Evolutionary conservation across 1,284 basidiomycete species (phyloP).

Genomic region (Laetiporus sulphureus): DNA sequence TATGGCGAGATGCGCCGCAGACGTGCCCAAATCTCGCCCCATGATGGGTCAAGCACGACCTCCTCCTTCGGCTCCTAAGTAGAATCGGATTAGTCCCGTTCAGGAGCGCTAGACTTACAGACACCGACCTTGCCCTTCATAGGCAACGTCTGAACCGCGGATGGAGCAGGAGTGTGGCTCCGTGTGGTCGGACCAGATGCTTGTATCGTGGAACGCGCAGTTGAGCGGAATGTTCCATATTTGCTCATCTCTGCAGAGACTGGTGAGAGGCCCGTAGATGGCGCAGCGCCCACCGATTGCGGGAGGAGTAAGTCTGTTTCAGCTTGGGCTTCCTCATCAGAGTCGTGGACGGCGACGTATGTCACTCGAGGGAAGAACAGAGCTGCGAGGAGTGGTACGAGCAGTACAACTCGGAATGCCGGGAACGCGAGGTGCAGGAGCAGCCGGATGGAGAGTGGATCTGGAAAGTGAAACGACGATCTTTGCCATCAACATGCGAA

Average conservation of each 20-base stretch:
- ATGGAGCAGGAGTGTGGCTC: slow-evolving; percentile 55
- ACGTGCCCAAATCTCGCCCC: slow-evolving; percentile 54
- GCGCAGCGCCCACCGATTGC: slow-evolving; percentile 32
- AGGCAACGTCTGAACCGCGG: slow-evolving; percentile 23
- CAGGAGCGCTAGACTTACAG: background rate
- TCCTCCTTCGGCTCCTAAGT: slow-evolving; percentile 45
- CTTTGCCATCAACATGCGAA: background rate
- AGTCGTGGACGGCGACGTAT: slow-evolving; percentile 44
- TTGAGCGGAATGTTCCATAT: slow-evolving; percentile 66
- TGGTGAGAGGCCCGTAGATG: slow-evolving; percentile 42
- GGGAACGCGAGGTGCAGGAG: slow-evolving; percentile 59
- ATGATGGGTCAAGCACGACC: slow-evolving; percentile 56
- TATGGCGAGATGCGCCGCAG: slow-evolving; percentile 66
- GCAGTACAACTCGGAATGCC: slow-evolving; percentile 55
- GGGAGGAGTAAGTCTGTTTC: slow-evolving; percentile 48
- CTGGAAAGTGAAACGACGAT: slow-evolving; percentile 13
- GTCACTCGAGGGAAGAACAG: slow-evolving; percentile 52
- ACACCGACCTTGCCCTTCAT: slow-evolving; percentile 25
- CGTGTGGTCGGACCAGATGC: slow-evolving; percentile 52
- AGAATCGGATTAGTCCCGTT: slow-evolving; percentile 9
- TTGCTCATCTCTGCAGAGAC: slow-evolving; percentile 45
- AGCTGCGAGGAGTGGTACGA: slow-evolving; percentile 50
- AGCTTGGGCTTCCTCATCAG: slow-evolving; percentile 38
- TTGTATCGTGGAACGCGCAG: slow-evolving; percentile 38
- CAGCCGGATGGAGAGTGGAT: slow-evolving; percentile 33